Conservation (phyloP, 345 rosid genomes). For the Luvunga scandens region DNA sequence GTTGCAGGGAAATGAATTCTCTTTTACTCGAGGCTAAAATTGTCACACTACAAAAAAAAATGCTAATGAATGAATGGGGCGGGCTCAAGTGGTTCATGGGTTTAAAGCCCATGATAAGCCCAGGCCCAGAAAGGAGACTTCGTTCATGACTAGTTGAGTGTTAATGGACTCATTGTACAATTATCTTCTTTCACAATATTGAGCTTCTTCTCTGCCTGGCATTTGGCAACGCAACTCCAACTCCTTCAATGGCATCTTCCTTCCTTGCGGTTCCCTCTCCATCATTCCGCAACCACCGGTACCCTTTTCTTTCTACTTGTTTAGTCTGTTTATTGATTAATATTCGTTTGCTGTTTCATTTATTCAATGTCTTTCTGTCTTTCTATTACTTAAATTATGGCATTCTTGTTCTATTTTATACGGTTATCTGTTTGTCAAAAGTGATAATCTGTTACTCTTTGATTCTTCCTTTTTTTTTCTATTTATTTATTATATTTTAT, state of each 20-base stretch:
- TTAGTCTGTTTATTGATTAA: neutral
- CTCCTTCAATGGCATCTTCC: conserved; percentile 35
- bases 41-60: too few relatives aligned
- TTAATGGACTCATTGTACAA: too few relatives aligned
- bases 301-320: neutral
- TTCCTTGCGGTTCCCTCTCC: conserved; percentile 22
- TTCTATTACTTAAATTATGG: neutral
- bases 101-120: too few relatives aligned
- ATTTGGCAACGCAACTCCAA: neutral
- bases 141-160: too few relatives aligned
- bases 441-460: neutral
- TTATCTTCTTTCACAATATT: neutral
- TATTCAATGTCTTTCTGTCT: neutral
- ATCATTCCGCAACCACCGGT: conserved; percentile 32
- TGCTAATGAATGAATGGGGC: too few relatives aligned
- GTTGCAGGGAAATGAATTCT: too few relatives aligned
- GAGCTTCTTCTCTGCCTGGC: neutral
- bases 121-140: too few relatives aligned
- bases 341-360: neutral
- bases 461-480: neutral
- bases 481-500: neutral
- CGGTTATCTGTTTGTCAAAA: neutral
- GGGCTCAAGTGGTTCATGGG: too few relatives aligned
- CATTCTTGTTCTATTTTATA: neutral
- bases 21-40: too few relatives aligned